A percentile compares a stretch with the other conserved stretches of the same genome.
Conservation (phyloP, 768 basidiomycete species). For the Suillus subaureus region DNA sequence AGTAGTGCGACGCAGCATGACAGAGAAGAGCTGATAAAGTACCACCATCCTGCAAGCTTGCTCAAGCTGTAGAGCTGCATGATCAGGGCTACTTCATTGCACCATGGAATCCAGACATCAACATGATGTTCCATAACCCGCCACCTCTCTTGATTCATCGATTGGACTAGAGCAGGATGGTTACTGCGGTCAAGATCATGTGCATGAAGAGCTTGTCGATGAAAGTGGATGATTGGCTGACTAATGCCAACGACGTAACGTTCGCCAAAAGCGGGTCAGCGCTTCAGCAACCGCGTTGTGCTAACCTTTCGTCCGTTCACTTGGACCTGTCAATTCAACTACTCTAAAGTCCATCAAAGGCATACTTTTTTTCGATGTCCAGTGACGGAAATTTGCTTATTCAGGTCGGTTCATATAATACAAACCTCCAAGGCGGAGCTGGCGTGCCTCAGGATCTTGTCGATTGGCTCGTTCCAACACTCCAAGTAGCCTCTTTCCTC, state of each 20-base stretch:
- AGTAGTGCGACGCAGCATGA: not conserved
- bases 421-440: constrained; percentile 77
- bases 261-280: not conserved
- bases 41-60: not conserved
- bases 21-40: not conserved
- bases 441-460: constrained; percentile 85
- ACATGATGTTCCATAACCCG: no score
- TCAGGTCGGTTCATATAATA: constrained; percentile 89
- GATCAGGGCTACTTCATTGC: not conserved
- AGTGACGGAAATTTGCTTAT: constrained; percentile 50
- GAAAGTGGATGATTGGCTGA: not conserved
- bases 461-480: constrained; percentile 86
- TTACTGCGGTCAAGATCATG: no score
- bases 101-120: no score
- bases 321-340: not conserved
- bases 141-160: no score
- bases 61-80: not conserved
- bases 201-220: no score
- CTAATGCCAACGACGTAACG: not conserved
- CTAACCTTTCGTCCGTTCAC: not conserved
- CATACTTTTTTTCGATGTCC: constrained; percentile 8
- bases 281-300: not conserved
- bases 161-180: no score
- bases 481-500: constrained; percentile 75
- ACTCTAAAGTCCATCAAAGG: constrained; percentile 12